Evolutionary conservation across 73 alveolate species (phyloP).

Genomic region (Stentor coeruleus): DNA sequence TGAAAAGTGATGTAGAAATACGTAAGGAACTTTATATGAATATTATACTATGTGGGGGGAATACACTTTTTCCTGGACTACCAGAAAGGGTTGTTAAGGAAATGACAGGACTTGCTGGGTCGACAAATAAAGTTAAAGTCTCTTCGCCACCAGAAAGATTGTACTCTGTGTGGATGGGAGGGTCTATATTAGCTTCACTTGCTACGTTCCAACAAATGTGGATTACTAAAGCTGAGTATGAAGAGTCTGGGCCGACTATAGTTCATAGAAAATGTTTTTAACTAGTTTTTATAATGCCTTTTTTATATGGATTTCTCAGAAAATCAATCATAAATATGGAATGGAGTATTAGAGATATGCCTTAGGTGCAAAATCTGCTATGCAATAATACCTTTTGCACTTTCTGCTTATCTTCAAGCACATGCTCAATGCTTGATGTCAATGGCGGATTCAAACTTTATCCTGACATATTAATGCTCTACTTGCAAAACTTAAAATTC

Average conservation of each 20-base stretch:
- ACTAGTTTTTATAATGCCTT: no score
- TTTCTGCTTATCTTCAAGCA: no score
- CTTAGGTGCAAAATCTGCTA: no score
- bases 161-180: constrained; percentile 81
- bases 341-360: no score
- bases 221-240: constrained; percentile 73
- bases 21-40: constrained; percentile 71
- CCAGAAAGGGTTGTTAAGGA: constrained; percentile 56
- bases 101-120: constrained; percentile 31
- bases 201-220: constrained; percentile 79
- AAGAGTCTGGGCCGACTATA: constrained; percentile 66
- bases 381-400: no score
- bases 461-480: no score
- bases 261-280: constrained; percentile 82
- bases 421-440: no score
- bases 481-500: no score
- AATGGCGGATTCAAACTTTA: no score
- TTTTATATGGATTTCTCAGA: no score
- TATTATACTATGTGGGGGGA: constrained; percentile 71
- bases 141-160: constrained; percentile 73
- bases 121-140: constrained; percentile 43
- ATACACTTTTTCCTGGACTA: constrained; percentile 59
- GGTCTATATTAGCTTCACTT: constrained; percentile 70
- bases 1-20: constrained; percentile 93
- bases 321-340: no score